Conservation (phyloP, 2,329 filamentous ascomycete species). For the Fusarium paranaense region DNA sequence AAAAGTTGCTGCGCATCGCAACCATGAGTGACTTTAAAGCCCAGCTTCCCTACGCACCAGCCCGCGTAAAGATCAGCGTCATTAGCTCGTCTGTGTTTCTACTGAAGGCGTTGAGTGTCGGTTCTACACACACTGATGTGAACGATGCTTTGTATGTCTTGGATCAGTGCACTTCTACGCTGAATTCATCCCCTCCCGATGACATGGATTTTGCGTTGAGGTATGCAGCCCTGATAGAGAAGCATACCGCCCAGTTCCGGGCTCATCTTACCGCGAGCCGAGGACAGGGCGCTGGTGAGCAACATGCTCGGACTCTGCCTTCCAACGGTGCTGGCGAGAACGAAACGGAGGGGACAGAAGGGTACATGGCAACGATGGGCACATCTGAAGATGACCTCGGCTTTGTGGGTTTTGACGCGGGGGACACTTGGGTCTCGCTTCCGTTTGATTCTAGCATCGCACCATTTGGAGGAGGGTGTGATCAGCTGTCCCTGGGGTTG, state of each 20-base stretch:
- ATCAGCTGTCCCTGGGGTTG: conserved; percentile 14
- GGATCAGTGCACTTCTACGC: conserved; percentile 29
- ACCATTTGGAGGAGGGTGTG: conserved; percentile 17
- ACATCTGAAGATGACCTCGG: background rate
- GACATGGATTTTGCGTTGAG: conserved; percentile 42
- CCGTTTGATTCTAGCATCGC: conserved; percentile 27
- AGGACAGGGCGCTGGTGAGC: background rate
- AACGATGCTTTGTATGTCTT: conserved; percentile 19
- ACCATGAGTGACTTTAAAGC: conserved; percentile 22
- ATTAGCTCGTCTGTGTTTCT: conserved; percentile 40
- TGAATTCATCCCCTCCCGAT: conserved; percentile 26
- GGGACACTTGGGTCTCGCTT: conserved; percentile 17
- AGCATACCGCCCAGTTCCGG: conserved; percentile 31
- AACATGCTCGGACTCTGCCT: background rate
- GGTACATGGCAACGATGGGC: background rate
- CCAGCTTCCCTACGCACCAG: conserved; percentile 31
- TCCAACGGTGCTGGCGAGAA: background rate
- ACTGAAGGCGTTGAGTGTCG: conserved; percentile 34
- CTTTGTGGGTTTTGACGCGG: conserved; percentile 10
- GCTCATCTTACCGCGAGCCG: conserved; percentile 10
- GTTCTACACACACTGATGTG: conserved; percentile 28
- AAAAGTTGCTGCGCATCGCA: conserved; percentile 24
- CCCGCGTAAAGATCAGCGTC: conserved; percentile 31
- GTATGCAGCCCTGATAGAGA: conserved; percentile 39
- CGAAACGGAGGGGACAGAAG: background rate